Evolutionary conservation across 192 early-diverging fungal species (phyloP).

Genomic region (Gonapodya prolifera): DNA sequence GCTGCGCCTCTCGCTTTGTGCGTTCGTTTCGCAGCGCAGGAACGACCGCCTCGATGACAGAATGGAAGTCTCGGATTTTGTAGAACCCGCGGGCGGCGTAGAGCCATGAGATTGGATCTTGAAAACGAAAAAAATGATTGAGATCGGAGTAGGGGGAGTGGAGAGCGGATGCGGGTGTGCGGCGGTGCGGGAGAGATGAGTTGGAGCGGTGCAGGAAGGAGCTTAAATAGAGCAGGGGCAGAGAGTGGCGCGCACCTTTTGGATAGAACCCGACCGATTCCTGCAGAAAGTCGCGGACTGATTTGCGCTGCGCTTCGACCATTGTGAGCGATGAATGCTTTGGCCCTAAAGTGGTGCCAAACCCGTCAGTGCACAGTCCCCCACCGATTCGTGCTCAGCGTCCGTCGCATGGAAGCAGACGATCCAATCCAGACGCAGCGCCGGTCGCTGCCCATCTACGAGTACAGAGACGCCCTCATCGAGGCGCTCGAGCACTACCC

Average conservation of each 20-base stretch:
- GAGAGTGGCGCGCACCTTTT: conserved; percentile 27
- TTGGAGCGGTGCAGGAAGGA: background rate
- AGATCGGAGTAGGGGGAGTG: background rate
- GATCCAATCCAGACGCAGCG: background rate
- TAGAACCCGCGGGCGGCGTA: conserved; percentile 50
- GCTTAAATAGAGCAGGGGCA: background rate
- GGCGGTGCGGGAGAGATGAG: background rate
- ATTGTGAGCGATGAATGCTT: too few relatives aligned
- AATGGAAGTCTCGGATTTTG: conserved; percentile 46
- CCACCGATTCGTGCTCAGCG: too few relatives aligned
- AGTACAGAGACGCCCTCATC: conserved; percentile 33
- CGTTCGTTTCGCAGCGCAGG: conserved; percentile 47
- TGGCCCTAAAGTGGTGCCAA: too few relatives aligned
- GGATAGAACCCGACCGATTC: conserved; percentile 43
- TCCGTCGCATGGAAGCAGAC: too few relatives aligned
- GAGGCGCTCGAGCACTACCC: conserved; percentile 19
- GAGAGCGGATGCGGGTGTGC: background rate
- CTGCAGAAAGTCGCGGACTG: conserved; percentile 33
- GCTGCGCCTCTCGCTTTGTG: conserved; percentile 44
- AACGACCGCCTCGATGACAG: conserved; percentile 46
- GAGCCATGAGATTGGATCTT: conserved; percentile 48
- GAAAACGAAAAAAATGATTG: background rate
- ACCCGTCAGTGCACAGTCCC: too few relatives aligned
- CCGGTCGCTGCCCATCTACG: conserved; percentile 35
- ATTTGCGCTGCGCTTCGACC: conserved; percentile 10